Evolutionary conservation across 768 basidiomycete genomes (phyloP), one percentile per base, ranked within the genome.

Genomic region (Kwoniella sp.): DNA sequence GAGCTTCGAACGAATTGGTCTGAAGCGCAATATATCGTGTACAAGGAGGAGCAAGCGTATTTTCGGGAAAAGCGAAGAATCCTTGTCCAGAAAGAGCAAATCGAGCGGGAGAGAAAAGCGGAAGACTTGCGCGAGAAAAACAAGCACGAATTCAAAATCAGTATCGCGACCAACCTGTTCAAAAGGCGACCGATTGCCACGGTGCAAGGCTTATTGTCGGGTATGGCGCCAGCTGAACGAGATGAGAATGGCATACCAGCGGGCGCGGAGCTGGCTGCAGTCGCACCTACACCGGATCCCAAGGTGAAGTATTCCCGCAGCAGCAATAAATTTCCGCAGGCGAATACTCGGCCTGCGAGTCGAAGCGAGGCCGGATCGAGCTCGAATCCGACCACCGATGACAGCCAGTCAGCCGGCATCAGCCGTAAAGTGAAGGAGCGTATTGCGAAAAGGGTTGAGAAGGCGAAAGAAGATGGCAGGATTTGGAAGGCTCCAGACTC

Each of bases 31-130:
- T 64, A 60, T 37, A 51, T 28, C 12, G 40, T 53, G 0, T 64
- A 64, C 50, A 57, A 57, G 28, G 44, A 52, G 38, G 59, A 64
- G 23, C 56, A 64, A 33, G 44, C 27, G 17, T 12, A 23, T 14
- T 57, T 32, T 29, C 32, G 29, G 14, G 31, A 14, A 1, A 40
- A 39, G 46, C 23, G 28, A 43, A 41, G 41, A 28, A 20, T 7
- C 14, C 6, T 0, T 7, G 5, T 19, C 29, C 25, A 3, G 26
- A 33, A 39, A 25, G 15, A 42, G 11, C 14, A 28, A 8, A 29
- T 7, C 27, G 20, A 20, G 22, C n/a, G 33, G 12, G 9, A 38
- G 27, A 46, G 22, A 20, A 25, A 29, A 22, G 10, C 19, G 26
- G 32, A 37, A 3, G 17, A 23, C 22, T 11, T 17, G 6, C 17